Evolutionary conservation across 2,329 filamentous ascomycete species (phyloP), one percentile per base, ranked within the genome.

Genomic region (Neofusicoccum laricinum): DNA sequence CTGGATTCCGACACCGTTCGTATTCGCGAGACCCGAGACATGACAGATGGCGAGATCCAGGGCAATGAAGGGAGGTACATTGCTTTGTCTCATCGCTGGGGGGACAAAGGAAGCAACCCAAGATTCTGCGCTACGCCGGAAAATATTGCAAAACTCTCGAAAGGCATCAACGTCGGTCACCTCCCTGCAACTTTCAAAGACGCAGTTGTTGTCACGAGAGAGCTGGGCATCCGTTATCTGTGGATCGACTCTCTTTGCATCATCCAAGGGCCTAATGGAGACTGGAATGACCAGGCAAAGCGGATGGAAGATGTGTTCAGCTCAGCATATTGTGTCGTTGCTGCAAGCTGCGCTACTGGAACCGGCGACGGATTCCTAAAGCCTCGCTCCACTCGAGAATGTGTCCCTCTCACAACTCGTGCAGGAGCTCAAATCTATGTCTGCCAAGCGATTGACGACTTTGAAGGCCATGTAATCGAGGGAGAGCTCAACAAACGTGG

Each of bases 201-300:
- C 36, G 70, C 69, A 1, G 48, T 72, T 4, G 17, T 34, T 4
- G 48, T 69, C 1, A 67, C 69, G 6, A 63, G 67, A 40, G 21
- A 38, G 3, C 66, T 72, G 5, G 62, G 65, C 2, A 49, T 68
- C 1, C 64, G 30, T 34, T 71, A 71, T 49, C 55, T 71, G 3
- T 71, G 69, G 70, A 69, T 71, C 10, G 68, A 72, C 40, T 69
- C 67, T 3, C 55, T 71, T 1, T 67, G 62, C 41, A 71, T 71
- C 5, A 65, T 71, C 14, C 69, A 71, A 63, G 65, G 41, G 0
- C 17, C 25, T 2, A 8, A 61, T 34, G 32, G 63, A 51, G 57
- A 61, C 41, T 61, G 57, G 57, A 10, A 21, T 21, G 38, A 46
- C 4, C 17, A 61, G 25, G 62, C 57, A 15, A 46, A 61, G 21